phyloP scores from a whole-genome alignment of 495 filamentous ascomycete species.

The Annulohypoxylon nitens region DNA sequence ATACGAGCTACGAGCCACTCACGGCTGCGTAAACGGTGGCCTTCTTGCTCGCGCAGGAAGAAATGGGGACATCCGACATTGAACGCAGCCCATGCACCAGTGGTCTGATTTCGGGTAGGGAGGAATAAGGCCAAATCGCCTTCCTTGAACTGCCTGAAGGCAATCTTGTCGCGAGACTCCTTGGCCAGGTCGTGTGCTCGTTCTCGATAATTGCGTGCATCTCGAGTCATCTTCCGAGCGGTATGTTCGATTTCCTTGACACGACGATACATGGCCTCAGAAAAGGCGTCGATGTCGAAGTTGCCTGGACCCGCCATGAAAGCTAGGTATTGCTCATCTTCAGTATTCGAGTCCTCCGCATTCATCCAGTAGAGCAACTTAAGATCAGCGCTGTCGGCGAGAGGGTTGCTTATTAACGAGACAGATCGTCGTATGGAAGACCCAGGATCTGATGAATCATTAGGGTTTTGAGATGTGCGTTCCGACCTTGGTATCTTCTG shows the following conservation, averaged over 20 bases:
- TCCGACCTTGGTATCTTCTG: slow-evolving; percentile 79
- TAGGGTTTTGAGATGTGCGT: slow-evolving; percentile 63
- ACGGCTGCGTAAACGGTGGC: slow-evolving; percentile 80
- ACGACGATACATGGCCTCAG: slow-evolving; percentile 84
- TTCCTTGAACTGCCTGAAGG: slow-evolving; percentile 96
- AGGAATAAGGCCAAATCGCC: slow-evolving; percentile 96
- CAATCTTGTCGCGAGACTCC: slow-evolving; percentile 95
- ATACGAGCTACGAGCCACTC: slow-evolving; percentile 98
- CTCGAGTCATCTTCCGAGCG: slow-evolving; percentile 90
- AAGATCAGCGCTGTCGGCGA: slow-evolving; percentile 68
- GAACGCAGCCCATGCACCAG: slow-evolving; percentile 97
- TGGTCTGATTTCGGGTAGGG: slow-evolving; percentile 92
- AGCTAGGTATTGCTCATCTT: slow-evolving; percentile 76
- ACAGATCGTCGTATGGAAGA: slow-evolving; percentile 68
- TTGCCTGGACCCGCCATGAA: slow-evolving; percentile 76
- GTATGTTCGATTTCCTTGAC: slow-evolving; percentile 90
- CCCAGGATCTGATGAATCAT: slow-evolving; percentile 72
- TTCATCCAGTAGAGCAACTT: slow-evolving; percentile 83
- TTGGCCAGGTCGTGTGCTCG: slow-evolving; percentile 85
- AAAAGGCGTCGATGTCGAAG: slow-evolving; percentile 86
- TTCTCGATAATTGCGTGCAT: slow-evolving; percentile 87
- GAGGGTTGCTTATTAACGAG: slow-evolving; percentile 56
- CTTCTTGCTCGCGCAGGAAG: slow-evolving; percentile 93
- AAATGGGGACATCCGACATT: slow-evolving; percentile 97
- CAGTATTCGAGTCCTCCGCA: slow-evolving; percentile 71